Conservation (phyloP, 2,329 filamentous ascomycete genomes). For the Acrocalymma vagum region DNA sequence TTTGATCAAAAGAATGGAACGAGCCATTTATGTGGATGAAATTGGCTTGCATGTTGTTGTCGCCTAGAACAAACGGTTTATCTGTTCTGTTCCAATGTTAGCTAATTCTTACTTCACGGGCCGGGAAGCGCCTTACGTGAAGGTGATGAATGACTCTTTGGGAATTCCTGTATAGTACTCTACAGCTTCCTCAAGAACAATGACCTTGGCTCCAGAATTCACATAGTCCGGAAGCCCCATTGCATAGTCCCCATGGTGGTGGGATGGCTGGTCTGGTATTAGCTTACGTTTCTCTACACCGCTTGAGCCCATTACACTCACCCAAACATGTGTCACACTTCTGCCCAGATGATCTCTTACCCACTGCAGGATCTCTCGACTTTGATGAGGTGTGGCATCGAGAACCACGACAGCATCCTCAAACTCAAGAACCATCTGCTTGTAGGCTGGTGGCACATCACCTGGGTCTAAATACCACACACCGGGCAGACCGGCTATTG, state of each 20-base stretch:
- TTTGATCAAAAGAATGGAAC: too few relatives aligned
- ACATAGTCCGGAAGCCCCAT: conserved; percentile 1
- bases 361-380: conserved; percentile 1
- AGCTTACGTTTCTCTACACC: too few relatives aligned
- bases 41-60: too few relatives aligned
- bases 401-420: conserved; percentile 4
- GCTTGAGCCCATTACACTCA: too few relatives aligned
- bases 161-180: conserved; percentile 3
- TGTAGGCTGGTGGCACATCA: neutral
- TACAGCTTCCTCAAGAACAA: conserved; percentile 1
- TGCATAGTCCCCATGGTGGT: conserved; percentile 6
- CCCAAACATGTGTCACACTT: conserved; percentile 5
- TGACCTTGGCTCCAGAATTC: neutral
- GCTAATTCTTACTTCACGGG: too few relatives aligned
- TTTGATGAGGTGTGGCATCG: conserved; percentile 1
- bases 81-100: too few relatives aligned
- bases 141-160: neutral
- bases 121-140: too few relatives aligned
- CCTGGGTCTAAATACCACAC: neutral
- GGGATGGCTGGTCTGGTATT: neutral
- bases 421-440: conserved; percentile 4
- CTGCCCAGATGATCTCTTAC: conserved; percentile 1
- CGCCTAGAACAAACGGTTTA: too few relatives aligned
- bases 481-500: conserved; percentile 4
- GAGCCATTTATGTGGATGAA: too few relatives aligned